Evolutionary conservation across 2,329 filamentous ascomycete species (phyloP), one percentile per base, ranked within the genome.

Genomic region (Trichoderma hamatum): DNA sequence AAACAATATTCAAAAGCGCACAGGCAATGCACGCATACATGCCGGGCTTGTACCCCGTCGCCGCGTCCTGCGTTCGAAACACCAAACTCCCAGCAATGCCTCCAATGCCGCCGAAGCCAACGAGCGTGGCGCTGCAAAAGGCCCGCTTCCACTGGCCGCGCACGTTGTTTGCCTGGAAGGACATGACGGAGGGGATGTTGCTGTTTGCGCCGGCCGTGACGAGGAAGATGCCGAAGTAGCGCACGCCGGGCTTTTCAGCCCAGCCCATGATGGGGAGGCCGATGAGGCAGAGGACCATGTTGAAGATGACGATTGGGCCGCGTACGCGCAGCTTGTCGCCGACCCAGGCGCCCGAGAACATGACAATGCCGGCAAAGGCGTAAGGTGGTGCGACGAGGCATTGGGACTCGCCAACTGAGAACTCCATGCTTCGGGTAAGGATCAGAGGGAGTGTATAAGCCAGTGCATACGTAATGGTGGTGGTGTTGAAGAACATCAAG

Each of bases 111-210:
- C 92, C 92, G 61, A 92, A 88, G 1, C 90, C 91, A 3, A 96
- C 90, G 2, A 95, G 85, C 0, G 89, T 90, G 2, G 92, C 91
- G 70, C 88, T 92, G 77, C 88, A 90, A 73, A 96, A 90, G 0
- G 92, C 92, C 59, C 93, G 88, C 82, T 95, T 96, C 92, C 92
- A 96, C 80, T 96, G 92, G 0, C 92, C 93, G 65, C 92, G 89
- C 75, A 96, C 90, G 79, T 96, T 96, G 81, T 95, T 96, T 52
- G 92, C 92, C 81, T 95, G 92, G 81, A 93, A 96, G 0, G 92
- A 86, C 82, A 96, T 88, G 56, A 88, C 84, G 1, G 88, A 84
- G 0, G 93, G 93, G 5, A 95, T 84, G 76, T 96, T 96, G 72
- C 89, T 86, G 78, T 94, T 94, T 72, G 90, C 89, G 9, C 91